Percentiles rank a stretch among this genome's conserved stretches.
Conservation (phyloP, 2,329 filamentous ascomycete species). For the Monosporascus sp. region DNA sequence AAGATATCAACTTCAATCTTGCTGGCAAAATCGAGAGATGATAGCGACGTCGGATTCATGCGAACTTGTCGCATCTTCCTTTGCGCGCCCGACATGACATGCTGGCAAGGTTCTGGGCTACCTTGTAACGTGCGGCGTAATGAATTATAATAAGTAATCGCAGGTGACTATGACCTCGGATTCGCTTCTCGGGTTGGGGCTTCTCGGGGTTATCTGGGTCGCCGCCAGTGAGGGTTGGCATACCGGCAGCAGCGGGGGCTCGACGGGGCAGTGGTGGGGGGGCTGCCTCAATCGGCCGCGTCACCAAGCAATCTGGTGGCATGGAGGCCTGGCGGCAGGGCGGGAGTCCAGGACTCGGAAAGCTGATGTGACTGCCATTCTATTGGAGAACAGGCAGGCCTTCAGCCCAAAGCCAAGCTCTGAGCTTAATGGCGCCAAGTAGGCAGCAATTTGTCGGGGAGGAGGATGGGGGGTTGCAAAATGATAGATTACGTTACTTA, state of each 20-base stretch:
- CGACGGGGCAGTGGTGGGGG: neutral
- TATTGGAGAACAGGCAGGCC: neutral
- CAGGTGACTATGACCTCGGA: neutral
- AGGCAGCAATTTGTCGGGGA: neutral
- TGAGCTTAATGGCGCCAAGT: neutral
- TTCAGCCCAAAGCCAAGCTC: neutral
- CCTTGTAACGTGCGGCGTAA: neutral
- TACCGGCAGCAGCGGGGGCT: neutral
- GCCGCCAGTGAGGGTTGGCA: neutral
- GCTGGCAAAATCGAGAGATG: constrained; percentile 31
- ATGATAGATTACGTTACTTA: neutral
- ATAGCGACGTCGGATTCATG: constrained; percentile 3
- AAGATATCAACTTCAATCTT: constrained; percentile 61
- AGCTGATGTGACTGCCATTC: neutral
- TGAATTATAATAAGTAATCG: neutral
- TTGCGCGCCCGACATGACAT: neutral
- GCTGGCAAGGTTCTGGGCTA: too few relatives aligned
- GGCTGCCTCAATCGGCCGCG: constrained; percentile 10
- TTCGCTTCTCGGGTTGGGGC: too few relatives aligned
- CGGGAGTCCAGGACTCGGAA: neutral
- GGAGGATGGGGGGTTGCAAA: too few relatives aligned
- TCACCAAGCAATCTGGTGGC: constrained; percentile 7
- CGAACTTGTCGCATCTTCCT: neutral
- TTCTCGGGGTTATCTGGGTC: neutral
- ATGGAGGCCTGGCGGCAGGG: constrained; percentile 9